Conservation (phyloP, 164 flowering plant genomes). For the Berberis vulgaris region DNA sequence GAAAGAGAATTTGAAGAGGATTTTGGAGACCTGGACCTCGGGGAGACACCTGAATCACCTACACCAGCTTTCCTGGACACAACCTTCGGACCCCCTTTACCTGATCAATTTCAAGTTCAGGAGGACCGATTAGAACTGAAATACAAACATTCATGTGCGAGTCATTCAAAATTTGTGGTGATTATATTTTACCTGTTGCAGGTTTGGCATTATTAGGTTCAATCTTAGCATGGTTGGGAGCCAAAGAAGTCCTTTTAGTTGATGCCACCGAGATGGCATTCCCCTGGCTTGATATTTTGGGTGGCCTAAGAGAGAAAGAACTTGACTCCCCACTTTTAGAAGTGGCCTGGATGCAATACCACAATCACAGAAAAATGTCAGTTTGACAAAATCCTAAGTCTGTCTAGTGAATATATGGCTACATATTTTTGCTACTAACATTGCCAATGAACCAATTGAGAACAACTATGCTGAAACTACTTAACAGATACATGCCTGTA, state of each 20-base stretch:
- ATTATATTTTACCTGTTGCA: conserved; percentile 18
- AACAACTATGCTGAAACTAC: not conserved
- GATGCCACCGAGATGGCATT: conserved; percentile 26
- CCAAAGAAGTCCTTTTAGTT: conserved; percentile 43
- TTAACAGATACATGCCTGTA: conserved; percentile 22
- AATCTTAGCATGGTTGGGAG: conserved; percentile 24
- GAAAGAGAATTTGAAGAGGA: conserved; percentile 21
- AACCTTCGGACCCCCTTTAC: conserved; percentile 19
- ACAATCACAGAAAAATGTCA: conserved; percentile 2
- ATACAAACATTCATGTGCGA: not conserved
- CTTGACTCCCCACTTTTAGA: conserved; percentile 24
- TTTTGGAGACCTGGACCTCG: conserved; percentile 31
- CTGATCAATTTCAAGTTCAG: conserved; percentile 11
- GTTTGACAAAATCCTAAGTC: conserved; percentile 3
- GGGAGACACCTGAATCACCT: conserved; percentile 18
- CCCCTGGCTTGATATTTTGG: conserved; percentile 27
- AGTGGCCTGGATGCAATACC: conserved; percentile 13
- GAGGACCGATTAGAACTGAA: not conserved
- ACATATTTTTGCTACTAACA: no score
- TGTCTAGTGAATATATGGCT: no score
- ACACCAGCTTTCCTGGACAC: conserved; percentile 19
- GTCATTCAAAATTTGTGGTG: not conserved
- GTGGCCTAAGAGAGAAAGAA: conserved; percentile 33
- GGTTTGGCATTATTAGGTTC: conserved; percentile 28
- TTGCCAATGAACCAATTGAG: no score